A percentile compares a stretch with the other conserved stretches of the same genome.
Evolutionary conservation across 192 early-diverging fungal species (phyloP).

Genomic region (Chytriomyces sp.): DNA sequence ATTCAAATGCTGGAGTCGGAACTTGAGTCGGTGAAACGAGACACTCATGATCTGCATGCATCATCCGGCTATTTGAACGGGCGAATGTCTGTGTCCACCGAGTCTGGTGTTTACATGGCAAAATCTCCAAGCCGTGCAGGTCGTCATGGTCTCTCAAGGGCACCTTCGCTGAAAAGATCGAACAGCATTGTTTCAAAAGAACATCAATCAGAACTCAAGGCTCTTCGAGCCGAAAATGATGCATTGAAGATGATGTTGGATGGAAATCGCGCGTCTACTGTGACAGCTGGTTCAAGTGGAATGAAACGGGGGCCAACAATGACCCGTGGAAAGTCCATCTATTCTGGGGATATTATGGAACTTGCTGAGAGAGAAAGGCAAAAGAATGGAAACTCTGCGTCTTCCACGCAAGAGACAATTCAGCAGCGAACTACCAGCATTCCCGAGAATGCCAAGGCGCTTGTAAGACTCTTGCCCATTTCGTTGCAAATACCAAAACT

Average conservation of each 20-base stretch:
- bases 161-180: not conserved
- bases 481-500: not conserved
- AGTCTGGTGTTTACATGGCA: not conserved
- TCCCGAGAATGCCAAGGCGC: not conserved
- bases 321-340: slow-evolving; percentile 23
- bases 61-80: not conserved
- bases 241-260: slow-evolving; percentile 5
- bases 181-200: not conserved
- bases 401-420: not conserved
- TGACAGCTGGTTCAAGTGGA: not conserved
- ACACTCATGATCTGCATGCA: not conserved
- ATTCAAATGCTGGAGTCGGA: slow-evolving; percentile 65
- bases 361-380: slow-evolving; percentile 51
- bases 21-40: slow-evolving; percentile 43
- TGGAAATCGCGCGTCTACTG: not conserved
- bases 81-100: not conserved
- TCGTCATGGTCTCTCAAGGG: not conserved
- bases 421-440: not conserved
- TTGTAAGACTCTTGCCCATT: slow-evolving; percentile 8
- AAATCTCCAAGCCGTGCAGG: not conserved
- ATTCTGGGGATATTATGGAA: slow-evolving; percentile 32
- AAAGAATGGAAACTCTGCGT: slow-evolving; percentile 37
- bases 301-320: not conserved
- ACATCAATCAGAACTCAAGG: not conserved
- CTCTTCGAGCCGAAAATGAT: slow-evolving; percentile 21